phyloP scores from a whole-genome alignment of 345 rosid species.

The Eutrema heterophyllum region DNA sequence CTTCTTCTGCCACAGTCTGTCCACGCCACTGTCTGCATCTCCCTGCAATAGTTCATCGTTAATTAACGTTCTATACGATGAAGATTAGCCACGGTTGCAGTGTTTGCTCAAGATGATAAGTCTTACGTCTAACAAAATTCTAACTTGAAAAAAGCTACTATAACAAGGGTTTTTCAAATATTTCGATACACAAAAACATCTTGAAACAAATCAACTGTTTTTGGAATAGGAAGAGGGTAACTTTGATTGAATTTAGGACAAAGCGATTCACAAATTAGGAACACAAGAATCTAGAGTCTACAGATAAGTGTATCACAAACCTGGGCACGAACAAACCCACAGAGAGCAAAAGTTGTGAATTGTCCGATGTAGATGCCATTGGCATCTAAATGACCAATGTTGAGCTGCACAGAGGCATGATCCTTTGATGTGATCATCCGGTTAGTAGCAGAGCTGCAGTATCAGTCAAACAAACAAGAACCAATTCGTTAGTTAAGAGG shows the following conservation, averaged over 20 bases:
- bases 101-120: background rate
- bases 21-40: slow-evolving; percentile 62
- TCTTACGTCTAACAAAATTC: background rate
- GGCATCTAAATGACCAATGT: slow-evolving; percentile 58
- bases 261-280: background rate
- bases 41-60: slow-evolving; percentile 36
- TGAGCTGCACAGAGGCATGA: slow-evolving; percentile 37
- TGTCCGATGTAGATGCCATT: slow-evolving; percentile 49
- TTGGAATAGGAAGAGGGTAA: background rate
- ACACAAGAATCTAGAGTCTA: background rate
- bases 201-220: background rate
- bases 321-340: slow-evolving; percentile 68
- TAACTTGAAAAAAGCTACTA: too few species aligned
- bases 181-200: background rate
- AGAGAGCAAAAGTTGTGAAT: slow-evolving; percentile 53
- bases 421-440: slow-evolving; percentile 65
- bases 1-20: slow-evolving; percentile 56
- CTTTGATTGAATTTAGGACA: too few species aligned
- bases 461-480: background rate
- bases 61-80: background rate
- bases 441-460: slow-evolving; percentile 56
- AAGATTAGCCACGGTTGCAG: background rate
- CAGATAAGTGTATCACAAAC: slow-evolving; percentile 28
- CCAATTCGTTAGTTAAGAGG: background rate
- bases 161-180: background rate